Conservation (phyloP, 176 grass and related monocot species). For the Bromus sterilis region DNA sequence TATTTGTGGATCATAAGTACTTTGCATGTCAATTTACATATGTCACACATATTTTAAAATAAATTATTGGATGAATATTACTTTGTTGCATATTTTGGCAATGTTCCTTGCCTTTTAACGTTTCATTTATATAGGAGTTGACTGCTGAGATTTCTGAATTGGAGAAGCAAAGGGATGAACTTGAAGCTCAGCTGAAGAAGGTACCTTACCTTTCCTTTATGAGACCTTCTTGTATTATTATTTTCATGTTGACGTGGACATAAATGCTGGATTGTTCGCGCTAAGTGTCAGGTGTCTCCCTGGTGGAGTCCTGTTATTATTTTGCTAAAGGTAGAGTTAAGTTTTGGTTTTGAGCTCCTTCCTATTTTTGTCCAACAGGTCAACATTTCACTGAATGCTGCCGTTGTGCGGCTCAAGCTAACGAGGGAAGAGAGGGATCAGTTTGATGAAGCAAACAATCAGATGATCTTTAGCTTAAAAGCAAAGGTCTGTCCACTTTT, state of each 20-base stretch:
- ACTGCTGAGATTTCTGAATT: constrained; percentile 71
- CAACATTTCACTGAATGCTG: constrained; percentile 72
- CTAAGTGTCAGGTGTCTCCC: not conserved
- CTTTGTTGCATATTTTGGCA: not conserved
- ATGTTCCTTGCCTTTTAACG: not conserved
- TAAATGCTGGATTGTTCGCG: not conserved
- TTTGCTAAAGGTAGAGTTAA: not conserved
- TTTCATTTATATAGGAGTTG: constrained; percentile 60
- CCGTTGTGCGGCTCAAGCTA: constrained; percentile 59
- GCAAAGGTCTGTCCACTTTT: constrained; percentile 53
- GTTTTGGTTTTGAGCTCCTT: constrained; percentile 3
- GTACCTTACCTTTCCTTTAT: constrained; percentile 26
- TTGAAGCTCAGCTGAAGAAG: constrained; percentile 96
- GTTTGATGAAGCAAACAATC: constrained; percentile 93
- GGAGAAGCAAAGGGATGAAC: constrained; percentile 90
- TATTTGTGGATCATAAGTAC: not conserved
- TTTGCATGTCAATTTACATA: not conserved
- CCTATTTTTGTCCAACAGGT: constrained; percentile 33
- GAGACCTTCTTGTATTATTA: not conserved
- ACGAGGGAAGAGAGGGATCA: constrained; percentile 98
- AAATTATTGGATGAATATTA: not conserved
- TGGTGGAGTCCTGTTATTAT: not conserved
- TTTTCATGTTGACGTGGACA: not conserved
- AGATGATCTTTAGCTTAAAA: constrained; percentile 80
- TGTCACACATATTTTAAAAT: constrained; percentile 1